Percentiles rank a stretch among this genome's conserved stretches.
Evolutionary conservation across 176 grass and related monocot genomes (phyloP).

Genomic region (Melocanna baccifera): DNA sequence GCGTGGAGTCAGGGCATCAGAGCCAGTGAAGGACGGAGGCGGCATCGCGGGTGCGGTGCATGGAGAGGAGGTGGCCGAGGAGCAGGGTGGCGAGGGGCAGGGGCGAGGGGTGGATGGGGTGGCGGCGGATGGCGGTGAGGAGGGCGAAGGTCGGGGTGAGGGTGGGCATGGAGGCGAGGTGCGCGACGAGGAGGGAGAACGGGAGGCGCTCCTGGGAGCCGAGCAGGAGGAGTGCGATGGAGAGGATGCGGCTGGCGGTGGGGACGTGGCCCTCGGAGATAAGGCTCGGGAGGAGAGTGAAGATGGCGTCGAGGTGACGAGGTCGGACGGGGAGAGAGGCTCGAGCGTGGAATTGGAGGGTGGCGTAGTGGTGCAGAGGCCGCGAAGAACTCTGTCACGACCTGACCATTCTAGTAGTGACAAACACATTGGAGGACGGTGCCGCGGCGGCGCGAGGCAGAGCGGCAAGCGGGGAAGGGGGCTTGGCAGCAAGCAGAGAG

Average conservation of each 20-base stretch:
- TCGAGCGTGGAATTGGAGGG: neutral
- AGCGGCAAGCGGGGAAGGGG: neutral
- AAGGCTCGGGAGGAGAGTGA: constrained; percentile 38
- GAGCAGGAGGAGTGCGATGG: constrained; percentile 40
- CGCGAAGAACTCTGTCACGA: too few relatives aligned
- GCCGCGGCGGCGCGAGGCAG: constrained; percentile 23
- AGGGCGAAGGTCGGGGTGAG: constrained; percentile 45
- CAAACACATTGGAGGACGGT: neutral
- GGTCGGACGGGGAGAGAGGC: constrained; percentile 36
- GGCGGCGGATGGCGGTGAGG: constrained; percentile 44
- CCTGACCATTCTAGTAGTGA: too few relatives aligned
- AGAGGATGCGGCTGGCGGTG: constrained; percentile 44
- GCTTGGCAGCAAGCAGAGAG: too few relatives aligned
- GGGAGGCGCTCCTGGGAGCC: constrained; percentile 39
- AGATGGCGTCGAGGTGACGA: constrained; percentile 34
- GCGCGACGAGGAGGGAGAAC: constrained; percentile 22
- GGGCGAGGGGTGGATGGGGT: constrained; percentile 37
- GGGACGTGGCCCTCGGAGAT: constrained; percentile 28
- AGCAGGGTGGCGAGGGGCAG: constrained; percentile 43
- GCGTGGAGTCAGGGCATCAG: constrained; percentile 46
- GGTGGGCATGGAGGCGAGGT: constrained; percentile 49
- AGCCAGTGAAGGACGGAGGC: constrained; percentile 50
- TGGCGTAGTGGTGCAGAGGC: constrained; percentile 7
- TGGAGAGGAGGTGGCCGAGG: constrained; percentile 36
- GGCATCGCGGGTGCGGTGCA: constrained; percentile 33